These are phyloP conservation scores for Cytospora leucostoma DNA, from an alignment of 2,329 filamentous ascomycete genomes.

Conservation along the genomic window DNA sequence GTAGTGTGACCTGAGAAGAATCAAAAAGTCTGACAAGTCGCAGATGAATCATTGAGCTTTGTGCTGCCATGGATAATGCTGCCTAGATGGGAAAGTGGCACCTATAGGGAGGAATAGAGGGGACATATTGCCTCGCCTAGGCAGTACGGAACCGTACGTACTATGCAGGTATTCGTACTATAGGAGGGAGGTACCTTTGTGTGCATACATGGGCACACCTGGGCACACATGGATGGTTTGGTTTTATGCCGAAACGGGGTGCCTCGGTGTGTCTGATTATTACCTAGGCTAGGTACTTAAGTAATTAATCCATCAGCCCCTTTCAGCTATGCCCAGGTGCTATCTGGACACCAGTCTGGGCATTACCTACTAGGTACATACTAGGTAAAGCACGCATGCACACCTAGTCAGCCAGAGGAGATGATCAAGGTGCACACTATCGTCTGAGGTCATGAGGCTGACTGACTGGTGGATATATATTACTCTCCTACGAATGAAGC, in stretches of 20 bases:
- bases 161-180: slow-evolving; percentile 1
- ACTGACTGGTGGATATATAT: too few relatives aligned
- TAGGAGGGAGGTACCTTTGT: background rate
- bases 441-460: too few relatives aligned
- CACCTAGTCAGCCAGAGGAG: too few relatives aligned
- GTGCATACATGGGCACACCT: background rate
- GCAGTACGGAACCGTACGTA: background rate
- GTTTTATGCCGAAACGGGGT: background rate
- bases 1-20: background rate
- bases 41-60: background rate
- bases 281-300: too few relatives aligned
- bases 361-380: background rate
- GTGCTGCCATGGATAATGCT: background rate
- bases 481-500: too few relatives aligned
- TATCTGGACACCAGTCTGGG: background rate
- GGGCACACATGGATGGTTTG: background rate
- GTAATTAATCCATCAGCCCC: background rate
- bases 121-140: background rate
- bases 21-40: background rate
- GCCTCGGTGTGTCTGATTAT: background rate
- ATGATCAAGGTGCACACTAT: too few relatives aligned
- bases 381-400: background rate
- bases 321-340: background rate
- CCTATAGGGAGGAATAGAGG: slow-evolving; percentile 1
- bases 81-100: background rate